Base-by-base conservation (phyloP, 2,329 filamentous ascomycete genomes). In the Trichoderma harzianum region DNA sequence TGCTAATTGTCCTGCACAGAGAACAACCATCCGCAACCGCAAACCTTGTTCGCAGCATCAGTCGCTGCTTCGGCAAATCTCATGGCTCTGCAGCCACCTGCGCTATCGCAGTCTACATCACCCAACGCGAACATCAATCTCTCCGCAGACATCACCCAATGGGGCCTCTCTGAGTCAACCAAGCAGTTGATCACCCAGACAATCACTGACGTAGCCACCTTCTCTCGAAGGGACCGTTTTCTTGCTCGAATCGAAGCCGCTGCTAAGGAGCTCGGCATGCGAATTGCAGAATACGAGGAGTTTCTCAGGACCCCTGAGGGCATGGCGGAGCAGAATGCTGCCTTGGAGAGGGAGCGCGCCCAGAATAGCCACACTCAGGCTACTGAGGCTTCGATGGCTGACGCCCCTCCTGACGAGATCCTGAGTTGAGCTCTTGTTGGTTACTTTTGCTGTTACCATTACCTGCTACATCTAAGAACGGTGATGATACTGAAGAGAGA, bases 221-320 rank as follows among this genome's bases (percentile, higher is more conserved):
- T 84, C 34, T 83, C 85, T 74, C 82, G 80, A 74, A 81, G 82
- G 65, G 81, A 83, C 1, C 82, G 87, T 5, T 80, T 84, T 65
- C 80, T 88, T 72, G 83, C 86, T 65, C 82, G 86, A 74, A 84
- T 90, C 68, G 86, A 89, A 74, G 81, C 84, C 57, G 83, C 86
- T 3, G 86, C 87, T 14, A 84, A 85, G 77, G 86, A 89, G 78
- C 82, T 90, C 36, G 87, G 86, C 7, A 81, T 87, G 75, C 83
- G 85, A 32, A 84, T 89, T 58, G 81, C 83, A 24, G 83, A 87
- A 73, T 88, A 86, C 74, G 84, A 87, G 72, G 86, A 87, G 61
- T 82, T 80, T 30, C 70, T 79, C 16, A 72, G 73, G 10, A 77
- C 76, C 3, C 73, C 76, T 7, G 78, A 79, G 57, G 76, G 77